These are phyloP conservation scores for Aspergillus ochraceoroseus DNA, from an alignment of 2,329 filamentous ascomycete genomes.

Conservation along the genomic window DNA sequence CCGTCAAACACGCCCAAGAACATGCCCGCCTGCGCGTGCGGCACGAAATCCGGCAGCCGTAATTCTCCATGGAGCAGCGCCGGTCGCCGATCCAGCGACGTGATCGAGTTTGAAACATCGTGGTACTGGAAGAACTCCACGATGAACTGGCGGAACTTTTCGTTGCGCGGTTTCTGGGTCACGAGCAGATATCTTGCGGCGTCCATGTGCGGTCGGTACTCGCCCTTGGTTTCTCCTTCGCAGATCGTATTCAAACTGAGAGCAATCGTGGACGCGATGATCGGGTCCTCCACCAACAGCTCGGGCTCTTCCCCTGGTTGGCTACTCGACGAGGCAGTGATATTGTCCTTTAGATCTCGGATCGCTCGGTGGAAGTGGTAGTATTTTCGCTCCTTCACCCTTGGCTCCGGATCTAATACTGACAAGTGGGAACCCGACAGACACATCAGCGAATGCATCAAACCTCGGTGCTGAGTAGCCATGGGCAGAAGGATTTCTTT, in stretches of 20 bases:
- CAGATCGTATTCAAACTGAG: conserved; percentile 59
- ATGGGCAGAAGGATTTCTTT: conserved; percentile 78
- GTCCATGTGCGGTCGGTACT: conserved; percentile 74
- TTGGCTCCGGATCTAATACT: conserved; percentile 48
- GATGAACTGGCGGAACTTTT: conserved; percentile 67
- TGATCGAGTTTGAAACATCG: conserved; percentile 56
- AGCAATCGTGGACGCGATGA: conserved; percentile 57
- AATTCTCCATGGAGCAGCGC: conserved; percentile 52
- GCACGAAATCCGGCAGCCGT: conserved; percentile 51
- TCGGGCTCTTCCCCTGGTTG: conserved; percentile 29
- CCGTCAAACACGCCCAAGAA: conserved; percentile 78
- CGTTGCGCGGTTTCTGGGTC: conserved; percentile 55
- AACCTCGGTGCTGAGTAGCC: conserved; percentile 69
- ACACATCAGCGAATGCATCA: conserved; percentile 88
- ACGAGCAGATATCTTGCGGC: conserved; percentile 69
- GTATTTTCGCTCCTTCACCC: conserved; percentile 51
- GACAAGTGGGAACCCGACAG: conserved; percentile 71
- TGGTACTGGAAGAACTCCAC: conserved; percentile 82
- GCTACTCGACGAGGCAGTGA: conserved; percentile 30
- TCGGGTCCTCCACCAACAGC: conserved; percentile 52
- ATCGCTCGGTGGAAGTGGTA: conserved; percentile 50
- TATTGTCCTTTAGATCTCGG: conserved; percentile 39
- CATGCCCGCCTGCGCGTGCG: conserved; percentile 53
- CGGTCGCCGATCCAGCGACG: conserved; percentile 51
- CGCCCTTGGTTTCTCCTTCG: conserved; percentile 58